phyloP scores from a whole-genome alignment of 495 filamentous ascomycete genomes.

The Podospora anserina region DNA sequence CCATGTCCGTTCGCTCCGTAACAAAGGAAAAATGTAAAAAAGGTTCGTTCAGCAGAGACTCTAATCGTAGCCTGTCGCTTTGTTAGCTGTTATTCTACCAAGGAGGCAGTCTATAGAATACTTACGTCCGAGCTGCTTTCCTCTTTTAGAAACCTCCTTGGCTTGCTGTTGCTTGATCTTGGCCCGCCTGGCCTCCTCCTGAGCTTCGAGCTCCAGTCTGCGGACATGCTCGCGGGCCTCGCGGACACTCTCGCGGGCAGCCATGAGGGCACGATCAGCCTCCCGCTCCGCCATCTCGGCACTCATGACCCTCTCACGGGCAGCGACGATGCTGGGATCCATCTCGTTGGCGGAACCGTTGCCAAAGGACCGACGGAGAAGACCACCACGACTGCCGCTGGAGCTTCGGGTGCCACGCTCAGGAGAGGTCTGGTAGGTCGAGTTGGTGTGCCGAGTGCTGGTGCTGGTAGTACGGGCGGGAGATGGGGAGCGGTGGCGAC shows the following conservation, averaged over 20 bases:
- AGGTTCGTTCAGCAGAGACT: neutral
- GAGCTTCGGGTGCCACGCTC: slow-evolving; percentile 20
- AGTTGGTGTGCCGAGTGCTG: slow-evolving; percentile 22
- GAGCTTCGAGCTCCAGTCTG: slow-evolving; percentile 59
- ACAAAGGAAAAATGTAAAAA: neutral
- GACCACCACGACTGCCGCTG: slow-evolving; percentile 31
- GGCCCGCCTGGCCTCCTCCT: slow-evolving; percentile 56
- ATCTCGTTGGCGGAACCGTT: slow-evolving; percentile 43
- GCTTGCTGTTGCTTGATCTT: slow-evolving; percentile 67
- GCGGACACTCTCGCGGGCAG: slow-evolving; percentile 54
- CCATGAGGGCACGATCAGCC: slow-evolving; percentile 58
- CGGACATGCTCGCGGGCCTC: slow-evolving; percentile 62
- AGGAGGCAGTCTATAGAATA: slow-evolving; percentile 3
- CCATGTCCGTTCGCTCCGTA: neutral
- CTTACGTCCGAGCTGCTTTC: slow-evolving; percentile 63
- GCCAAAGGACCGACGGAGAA: slow-evolving; percentile 44
- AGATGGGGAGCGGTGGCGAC: slow-evolving; percentile 45
- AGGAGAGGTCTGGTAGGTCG: slow-evolving; percentile 16
- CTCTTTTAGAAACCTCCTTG: slow-evolving; percentile 59
- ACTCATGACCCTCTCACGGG: slow-evolving; percentile 54
- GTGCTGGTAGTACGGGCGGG: slow-evolving; percentile 35
- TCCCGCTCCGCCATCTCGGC: slow-evolving; percentile 61
- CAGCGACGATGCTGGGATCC: slow-evolving; percentile 57
- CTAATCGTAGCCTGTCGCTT: neutral
- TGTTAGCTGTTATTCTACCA: neutral